These are phyloP conservation scores for Fusarium tuaranense DNA, from an alignment of 2,329 filamentous ascomycete species.

Conservation along the genomic window DNA sequence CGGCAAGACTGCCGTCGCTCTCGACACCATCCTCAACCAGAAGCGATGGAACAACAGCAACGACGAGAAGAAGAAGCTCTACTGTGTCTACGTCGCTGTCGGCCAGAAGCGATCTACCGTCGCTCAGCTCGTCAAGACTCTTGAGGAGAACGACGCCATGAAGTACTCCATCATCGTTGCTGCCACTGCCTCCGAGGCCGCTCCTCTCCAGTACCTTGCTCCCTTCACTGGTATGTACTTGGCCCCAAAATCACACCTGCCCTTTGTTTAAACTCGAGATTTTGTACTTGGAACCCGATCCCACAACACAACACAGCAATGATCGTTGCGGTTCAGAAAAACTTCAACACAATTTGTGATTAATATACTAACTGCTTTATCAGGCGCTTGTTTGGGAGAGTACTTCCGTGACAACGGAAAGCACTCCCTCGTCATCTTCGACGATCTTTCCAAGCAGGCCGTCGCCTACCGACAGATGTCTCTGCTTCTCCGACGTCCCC, in stretches of 20 bases:
- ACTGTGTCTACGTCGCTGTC: slow-evolving; percentile 99
- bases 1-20: slow-evolving; percentile 98
- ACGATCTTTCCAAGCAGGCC: slow-evolving; percentile 98
- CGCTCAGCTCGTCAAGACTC: slow-evolving; percentile 98
- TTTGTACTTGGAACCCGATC: background rate
- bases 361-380: background rate
- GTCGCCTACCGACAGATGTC: slow-evolving; percentile 99
- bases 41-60: slow-evolving; percentile 91
- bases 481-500: slow-evolving; percentile 95
- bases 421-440: slow-evolving; percentile 91
- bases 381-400: slow-evolving; percentile 63
- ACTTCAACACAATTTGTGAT: background rate
- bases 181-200: slow-evolving; percentile 96
- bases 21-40: slow-evolving; percentile 99
- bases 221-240: slow-evolving; percentile 80
- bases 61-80: slow-evolving; percentile 98
- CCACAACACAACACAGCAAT: background rate
- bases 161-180: slow-evolving; percentile 96
- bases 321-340: background rate
- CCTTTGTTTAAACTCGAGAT: background rate
- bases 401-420: slow-evolving; percentile 86
- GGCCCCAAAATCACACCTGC: background rate
- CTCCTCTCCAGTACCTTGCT: slow-evolving; percentile 92
- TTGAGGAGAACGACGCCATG: slow-evolving; percentile 99
- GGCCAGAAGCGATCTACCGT: slow-evolving; percentile 99